These are phyloP conservation scores for Chlorella sp. DNA, from an alignment of 139 green algal genomes.

Conservation along the genomic window DNA sequence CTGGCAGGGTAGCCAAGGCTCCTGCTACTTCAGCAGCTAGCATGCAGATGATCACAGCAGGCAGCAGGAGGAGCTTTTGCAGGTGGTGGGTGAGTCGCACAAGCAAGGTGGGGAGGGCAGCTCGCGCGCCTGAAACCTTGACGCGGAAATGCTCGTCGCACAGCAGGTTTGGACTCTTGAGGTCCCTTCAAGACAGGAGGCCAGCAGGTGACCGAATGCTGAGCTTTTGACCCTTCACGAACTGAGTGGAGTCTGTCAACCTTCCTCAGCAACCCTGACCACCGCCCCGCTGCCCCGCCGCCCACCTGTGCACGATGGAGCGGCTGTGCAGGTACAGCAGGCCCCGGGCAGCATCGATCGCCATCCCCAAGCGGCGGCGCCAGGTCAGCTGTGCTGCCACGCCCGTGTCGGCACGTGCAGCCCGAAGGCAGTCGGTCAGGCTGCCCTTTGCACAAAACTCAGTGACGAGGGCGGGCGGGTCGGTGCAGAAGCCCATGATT, in stretches of 20 bases:
- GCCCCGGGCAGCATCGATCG: neutral
- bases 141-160: neutral
- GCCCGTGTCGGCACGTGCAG: neutral
- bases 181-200: neutral
- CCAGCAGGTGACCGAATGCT: too few relatives aligned
- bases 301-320: neutral
- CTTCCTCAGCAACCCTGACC: too few relatives aligned
- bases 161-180: constrained; percentile 6
- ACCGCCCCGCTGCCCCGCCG: too few relatives aligned
- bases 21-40: too few relatives aligned
- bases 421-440: neutral
- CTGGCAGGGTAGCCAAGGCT: too few relatives aligned
- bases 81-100: too few relatives aligned
- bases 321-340: constrained; percentile 1
- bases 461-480: neutral
- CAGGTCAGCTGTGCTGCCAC: neutral
- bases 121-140: neutral
- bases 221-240: too few relatives aligned
- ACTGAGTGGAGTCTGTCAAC: too few relatives aligned
- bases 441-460: neutral
- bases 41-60: too few relatives aligned
- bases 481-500: neutral
- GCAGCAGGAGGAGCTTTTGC: too few relatives aligned
- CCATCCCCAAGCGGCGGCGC: neutral
- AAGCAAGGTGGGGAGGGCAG: too few relatives aligned